Base-by-base conservation (phyloP, 1,139 yeast species). In the Chernovozyma sophiae-reginae region DNA sequence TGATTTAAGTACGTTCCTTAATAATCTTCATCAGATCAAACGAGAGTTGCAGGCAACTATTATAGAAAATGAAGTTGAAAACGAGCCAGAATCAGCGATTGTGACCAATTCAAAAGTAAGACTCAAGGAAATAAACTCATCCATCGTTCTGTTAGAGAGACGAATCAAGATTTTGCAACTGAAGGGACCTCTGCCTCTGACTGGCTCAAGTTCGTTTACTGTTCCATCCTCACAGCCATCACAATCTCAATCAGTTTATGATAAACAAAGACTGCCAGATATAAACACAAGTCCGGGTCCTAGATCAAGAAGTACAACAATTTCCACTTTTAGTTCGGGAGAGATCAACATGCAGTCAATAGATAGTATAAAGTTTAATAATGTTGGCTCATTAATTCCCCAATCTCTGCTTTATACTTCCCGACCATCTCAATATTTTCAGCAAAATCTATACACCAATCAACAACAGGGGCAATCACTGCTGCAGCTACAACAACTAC, bases 341-440 rank as follows among this genome's bases (percentile, higher is more conserved):
- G 37, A 35, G 15, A 28, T 26, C 22, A 10, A 19, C 13, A 16
- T 15, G 3, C 37, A 34, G 12, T 34, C 37, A 11, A 34, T 34
- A 7, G 37, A 34, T 31, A 34, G 37, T 25, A 31, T 34, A 8
- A 32, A 25, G 26, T 34, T 34, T 29, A 34, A 36, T 5, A 30
- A 20, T 25, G 30, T 23, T n/a, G 29, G 29, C 6, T 44, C 38
- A 10, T 11, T 27, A 20, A 38, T 28, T 34, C 42, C 20, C 31
- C 37, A 26, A 17, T 35, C 19, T 24, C 37, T 18, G 22, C 36
- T 30, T 30, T n/a, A n/a, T n/a, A 29, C 12, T 11, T 17, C 35
- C 13, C 32, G n/a, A 35, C 25, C 18, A 5, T 28, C 28, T 4
- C 16, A 4, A 18, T 12, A 26, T 14, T n/a, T 23, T n/a, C n/a